A percentile compares a stretch with the other conserved stretches of the same genome.
These are phyloP conservation scores for Syncephalis fuscata DNA, from an alignment of 371 early-diverging fungal genomes.

Conservation along the genomic window DNA sequence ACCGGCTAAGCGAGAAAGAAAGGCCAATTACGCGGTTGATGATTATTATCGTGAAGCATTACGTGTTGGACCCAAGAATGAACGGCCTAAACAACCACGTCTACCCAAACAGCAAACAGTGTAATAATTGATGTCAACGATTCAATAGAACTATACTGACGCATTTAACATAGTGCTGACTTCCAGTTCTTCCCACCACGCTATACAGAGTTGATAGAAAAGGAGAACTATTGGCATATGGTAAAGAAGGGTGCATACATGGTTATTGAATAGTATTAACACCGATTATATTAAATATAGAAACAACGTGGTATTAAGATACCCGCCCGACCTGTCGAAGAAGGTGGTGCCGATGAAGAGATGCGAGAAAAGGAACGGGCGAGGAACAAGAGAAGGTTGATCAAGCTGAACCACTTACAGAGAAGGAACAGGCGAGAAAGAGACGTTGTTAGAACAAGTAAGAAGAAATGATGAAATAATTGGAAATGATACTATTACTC, in stretches of 20 bases:
- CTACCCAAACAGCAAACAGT: slow-evolving; percentile 40
- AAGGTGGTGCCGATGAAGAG: slow-evolving; percentile 22
- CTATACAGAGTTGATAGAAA: slow-evolving; percentile 63
- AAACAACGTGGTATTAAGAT: slow-evolving; percentile 43
- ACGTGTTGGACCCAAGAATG: slow-evolving; percentile 30
- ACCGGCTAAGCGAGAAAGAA: slow-evolving; percentile 79
- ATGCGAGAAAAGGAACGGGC: slow-evolving; percentile 44
- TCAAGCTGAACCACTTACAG: slow-evolving; percentile 74
- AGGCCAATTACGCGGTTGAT: slow-evolving; percentile 74
- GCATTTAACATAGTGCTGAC: slow-evolving; percentile 33
- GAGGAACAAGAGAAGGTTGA: slow-evolving; percentile 77
- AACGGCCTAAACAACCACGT: slow-evolving; percentile 32
- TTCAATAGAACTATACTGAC: slow-evolving; percentile 7
- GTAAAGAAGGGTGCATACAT: too few relatives aligned
- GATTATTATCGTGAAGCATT: slow-evolving; percentile 75
- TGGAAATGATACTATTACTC: neutral
- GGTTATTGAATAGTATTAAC: too few relatives aligned
- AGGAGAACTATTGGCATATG: slow-evolving; percentile 47
- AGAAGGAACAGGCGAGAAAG: slow-evolving; percentile 71
- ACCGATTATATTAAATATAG: slow-evolving; percentile 8
- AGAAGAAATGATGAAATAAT: slow-evolving; percentile 1
- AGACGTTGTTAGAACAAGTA: slow-evolving; percentile 46
- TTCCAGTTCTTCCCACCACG: slow-evolving; percentile 88
- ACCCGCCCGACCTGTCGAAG: slow-evolving; percentile 17
- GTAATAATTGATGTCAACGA: slow-evolving; percentile 5